These are phyloP conservation scores for Immersiella caudata DNA, from an alignment of 495 filamentous ascomycete genomes.

Conservation along the genomic window DNA sequence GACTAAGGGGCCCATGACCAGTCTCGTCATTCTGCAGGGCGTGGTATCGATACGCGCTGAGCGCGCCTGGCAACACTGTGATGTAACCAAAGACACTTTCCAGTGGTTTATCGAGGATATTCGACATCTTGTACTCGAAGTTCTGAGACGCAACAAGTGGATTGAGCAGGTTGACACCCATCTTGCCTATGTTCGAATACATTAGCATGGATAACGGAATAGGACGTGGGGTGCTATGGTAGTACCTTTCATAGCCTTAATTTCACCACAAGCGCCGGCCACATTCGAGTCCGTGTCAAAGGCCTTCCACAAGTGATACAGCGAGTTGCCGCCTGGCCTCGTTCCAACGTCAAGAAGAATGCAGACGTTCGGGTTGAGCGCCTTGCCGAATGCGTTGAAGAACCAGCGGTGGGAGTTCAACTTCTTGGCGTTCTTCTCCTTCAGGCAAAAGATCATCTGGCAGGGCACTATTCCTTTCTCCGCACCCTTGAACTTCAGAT, in stretches of 20 bases:
- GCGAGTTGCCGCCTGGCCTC: slow-evolving; percentile 76
- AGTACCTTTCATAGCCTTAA: slow-evolving; percentile 70
- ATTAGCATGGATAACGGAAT: no score
- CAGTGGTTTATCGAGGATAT: slow-evolving; percentile 96
- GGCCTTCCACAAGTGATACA: slow-evolving; percentile 99
- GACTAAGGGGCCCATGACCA: slow-evolving; percentile 91
- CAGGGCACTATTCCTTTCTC: slow-evolving; percentile 99
- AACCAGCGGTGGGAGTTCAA: slow-evolving; percentile 99
- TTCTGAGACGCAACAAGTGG: slow-evolving; percentile 96
- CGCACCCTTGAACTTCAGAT: slow-evolving; percentile 97
- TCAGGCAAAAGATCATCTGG: slow-evolving; percentile 98
- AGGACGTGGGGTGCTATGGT: neutral
- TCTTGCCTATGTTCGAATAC: slow-evolving; percentile 69
- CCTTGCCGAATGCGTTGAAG: slow-evolving; percentile 96
- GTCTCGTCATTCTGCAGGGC: slow-evolving; percentile 96
- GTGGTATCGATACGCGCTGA: slow-evolving; percentile 95
- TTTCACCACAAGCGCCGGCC: slow-evolving; percentile 94
- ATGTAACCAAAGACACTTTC: slow-evolving; percentile 99
- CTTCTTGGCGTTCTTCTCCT: slow-evolving; percentile 98
- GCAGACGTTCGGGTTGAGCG: slow-evolving; percentile 93
- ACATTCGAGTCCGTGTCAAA: slow-evolving; percentile 98
- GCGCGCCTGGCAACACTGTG: slow-evolving; percentile 90
- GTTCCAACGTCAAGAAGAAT: slow-evolving; percentile 96
- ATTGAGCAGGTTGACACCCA: slow-evolving; percentile 81
- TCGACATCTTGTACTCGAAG: slow-evolving; percentile 99